Conservation (phyloP, 2,329 filamentous ascomycete genomes). For the Teratosphaeria pseudoeucalypti region DNA sequence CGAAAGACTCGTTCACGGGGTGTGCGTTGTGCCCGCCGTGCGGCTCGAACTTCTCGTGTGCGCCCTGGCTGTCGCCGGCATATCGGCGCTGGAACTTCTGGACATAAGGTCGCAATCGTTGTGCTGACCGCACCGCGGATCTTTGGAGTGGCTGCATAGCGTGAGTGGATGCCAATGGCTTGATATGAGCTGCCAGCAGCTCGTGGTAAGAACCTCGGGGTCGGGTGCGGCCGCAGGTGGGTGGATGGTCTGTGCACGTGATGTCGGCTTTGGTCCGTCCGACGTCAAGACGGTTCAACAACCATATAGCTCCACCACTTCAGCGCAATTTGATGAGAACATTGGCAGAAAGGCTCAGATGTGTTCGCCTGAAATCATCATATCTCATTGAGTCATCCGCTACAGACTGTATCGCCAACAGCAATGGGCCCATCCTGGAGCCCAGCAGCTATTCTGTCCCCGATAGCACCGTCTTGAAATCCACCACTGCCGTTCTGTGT, state of each 20-base stretch:
- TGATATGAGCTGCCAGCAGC: not conserved
- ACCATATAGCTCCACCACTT: too few species aligned
- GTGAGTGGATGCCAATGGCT: conserved; percentile 13
- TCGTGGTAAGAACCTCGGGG: not conserved
- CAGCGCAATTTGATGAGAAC: too few species aligned
- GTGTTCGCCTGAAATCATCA: too few species aligned
- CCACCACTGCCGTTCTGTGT: not conserved
- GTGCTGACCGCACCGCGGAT: conserved; percentile 33
- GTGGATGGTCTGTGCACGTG: not conserved
- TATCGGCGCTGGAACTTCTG: conserved; percentile 32
- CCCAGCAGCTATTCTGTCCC: not conserved
- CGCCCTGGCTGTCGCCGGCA: conserved; percentile 27
- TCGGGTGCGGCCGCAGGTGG: not conserved
- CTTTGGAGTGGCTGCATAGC: conserved; percentile 37
- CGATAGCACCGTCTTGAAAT: not conserved
- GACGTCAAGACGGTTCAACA: not conserved
- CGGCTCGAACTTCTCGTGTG: conserved; percentile 22
- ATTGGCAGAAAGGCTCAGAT: too few species aligned
- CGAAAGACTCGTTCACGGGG: conserved; percentile 39
- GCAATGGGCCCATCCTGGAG: not conserved
- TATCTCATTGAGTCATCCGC: not conserved
- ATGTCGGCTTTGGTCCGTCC: not conserved
- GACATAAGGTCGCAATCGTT: conserved; percentile 24
- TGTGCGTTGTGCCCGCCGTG: conserved; percentile 22
- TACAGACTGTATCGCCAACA: not conserved